Percentiles rank a stretch among this genome's conserved stretches.
phyloP scores from a whole-genome alignment of 1,284 basidiomycete species.

The Coniophora puteana region DNA sequence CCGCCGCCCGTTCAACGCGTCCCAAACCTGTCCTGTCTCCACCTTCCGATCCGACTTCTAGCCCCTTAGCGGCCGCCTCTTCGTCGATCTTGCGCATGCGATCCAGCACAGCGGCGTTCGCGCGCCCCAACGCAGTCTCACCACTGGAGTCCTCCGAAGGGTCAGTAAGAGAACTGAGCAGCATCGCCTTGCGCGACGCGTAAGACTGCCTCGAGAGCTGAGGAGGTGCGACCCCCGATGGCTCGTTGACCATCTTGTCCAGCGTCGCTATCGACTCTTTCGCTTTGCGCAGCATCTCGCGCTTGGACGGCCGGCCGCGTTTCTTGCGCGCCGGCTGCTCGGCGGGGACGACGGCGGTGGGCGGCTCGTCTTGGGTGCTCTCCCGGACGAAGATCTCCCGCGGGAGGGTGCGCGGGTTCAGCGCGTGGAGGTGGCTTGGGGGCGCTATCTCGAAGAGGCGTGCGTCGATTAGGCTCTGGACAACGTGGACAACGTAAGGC shows the following conservation, averaged over 20 bases:
- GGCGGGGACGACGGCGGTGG: background rate
- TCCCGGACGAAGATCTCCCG: constrained; percentile 53
- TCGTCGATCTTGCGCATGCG: constrained; percentile 52
- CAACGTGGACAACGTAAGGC: constrained; percentile 43
- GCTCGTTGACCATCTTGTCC: constrained; percentile 44
- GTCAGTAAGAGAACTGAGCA: constrained; percentile 34
- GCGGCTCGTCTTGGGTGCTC: constrained; percentile 10
- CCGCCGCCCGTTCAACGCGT: constrained; percentile 47
- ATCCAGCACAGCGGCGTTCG: constrained; percentile 44
- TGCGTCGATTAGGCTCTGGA: constrained; percentile 42
- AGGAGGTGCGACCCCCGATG: constrained; percentile 20
- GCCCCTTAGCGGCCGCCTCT: constrained; percentile 36
- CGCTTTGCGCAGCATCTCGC: constrained; percentile 53
- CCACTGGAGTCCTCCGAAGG: constrained; percentile 21
- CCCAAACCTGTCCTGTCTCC: constrained; percentile 41
- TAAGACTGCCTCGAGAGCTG: constrained; percentile 36
- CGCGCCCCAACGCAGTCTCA: constrained; percentile 32
- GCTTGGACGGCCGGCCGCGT: constrained; percentile 63
- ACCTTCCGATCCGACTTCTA: constrained; percentile 39
- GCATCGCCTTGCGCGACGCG: constrained; percentile 31
- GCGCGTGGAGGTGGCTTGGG: constrained; percentile 40
- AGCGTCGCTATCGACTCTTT: constrained; percentile 47
- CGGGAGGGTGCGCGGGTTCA: constrained; percentile 60
- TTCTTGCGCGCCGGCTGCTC: constrained; percentile 37
- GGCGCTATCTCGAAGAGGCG: constrained; percentile 60